These are phyloP conservation scores for Ophiostoma fasciatum DNA, from an alignment of 2,329 filamentous ascomycete species.

Conservation along the genomic window DNA sequence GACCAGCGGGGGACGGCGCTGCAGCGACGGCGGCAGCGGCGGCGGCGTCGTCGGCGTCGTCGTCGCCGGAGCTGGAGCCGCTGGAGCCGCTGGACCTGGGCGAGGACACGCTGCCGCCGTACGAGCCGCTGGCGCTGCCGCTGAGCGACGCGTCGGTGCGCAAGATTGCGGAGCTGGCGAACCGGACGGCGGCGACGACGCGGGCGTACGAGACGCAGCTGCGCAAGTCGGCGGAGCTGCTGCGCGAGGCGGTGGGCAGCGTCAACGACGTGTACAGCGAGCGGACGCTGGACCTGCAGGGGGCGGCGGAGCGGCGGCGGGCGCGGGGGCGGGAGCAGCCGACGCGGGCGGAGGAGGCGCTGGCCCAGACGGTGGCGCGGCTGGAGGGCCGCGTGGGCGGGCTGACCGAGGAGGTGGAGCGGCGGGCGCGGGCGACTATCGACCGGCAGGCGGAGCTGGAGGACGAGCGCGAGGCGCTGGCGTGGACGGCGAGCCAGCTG, in stretches of 20 bases:
- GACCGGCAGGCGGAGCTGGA: conserved; percentile 35
- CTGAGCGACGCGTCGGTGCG: conserved; percentile 25
- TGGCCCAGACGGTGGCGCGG: conserved; percentile 22
- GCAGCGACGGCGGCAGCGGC: background rate
- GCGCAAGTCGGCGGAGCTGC: conserved; percentile 25
- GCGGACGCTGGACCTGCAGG: conserved; percentile 21
- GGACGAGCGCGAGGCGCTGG: conserved; percentile 29
- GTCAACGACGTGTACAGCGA: conserved; percentile 30
- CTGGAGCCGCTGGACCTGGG: conserved; percentile 12
- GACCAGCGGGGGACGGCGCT: background rate
- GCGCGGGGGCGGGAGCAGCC: conserved; percentile 15
- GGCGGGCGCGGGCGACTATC: conserved; percentile 30
- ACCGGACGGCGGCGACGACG: conserved; percentile 24
- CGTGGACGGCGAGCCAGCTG: conserved; percentile 18
- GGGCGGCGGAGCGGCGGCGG: conserved; percentile 20
- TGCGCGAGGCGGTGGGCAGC: conserved; percentile 27
- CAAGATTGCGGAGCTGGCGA: conserved; percentile 28
- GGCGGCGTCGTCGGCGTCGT: background rate
- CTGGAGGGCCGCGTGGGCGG: conserved; percentile 25
- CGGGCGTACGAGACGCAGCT: conserved; percentile 31
- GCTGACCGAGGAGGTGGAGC: conserved; percentile 31
- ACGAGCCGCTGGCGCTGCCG: conserved; percentile 32
- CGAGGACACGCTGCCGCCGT: conserved; percentile 30
- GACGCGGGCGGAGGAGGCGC: conserved; percentile 11
- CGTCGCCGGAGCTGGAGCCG: background rate